Conservation (phyloP, 2,329 filamentous ascomycete species). For the Colletotrichum liaoningense region DNA sequence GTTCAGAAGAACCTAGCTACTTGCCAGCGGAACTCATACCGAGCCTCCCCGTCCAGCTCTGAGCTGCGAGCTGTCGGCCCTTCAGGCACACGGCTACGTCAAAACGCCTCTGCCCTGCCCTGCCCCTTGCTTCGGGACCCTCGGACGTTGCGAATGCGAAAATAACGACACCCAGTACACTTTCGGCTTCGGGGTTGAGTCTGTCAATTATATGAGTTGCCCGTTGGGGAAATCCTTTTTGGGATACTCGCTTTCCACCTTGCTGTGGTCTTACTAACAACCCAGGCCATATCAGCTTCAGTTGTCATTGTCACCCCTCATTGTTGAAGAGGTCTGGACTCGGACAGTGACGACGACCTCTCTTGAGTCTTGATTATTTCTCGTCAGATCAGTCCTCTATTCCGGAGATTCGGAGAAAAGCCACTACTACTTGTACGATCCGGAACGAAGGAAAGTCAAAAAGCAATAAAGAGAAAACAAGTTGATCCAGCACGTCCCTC, state of each 20-base stretch:
- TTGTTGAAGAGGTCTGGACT: not conserved
- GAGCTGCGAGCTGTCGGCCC: not conserved
- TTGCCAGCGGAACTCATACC: too few species aligned
- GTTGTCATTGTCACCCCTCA: not conserved
- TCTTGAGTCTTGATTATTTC: not conserved
- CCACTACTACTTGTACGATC: not conserved
- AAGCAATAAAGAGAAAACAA: not conserved
- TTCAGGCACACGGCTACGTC: not conserved
- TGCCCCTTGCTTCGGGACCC: not conserved
- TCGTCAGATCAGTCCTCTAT: not conserved
- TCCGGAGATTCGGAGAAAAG: not conserved
- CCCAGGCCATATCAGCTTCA: not conserved
- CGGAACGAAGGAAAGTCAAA: not conserved
- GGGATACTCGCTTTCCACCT: not conserved
- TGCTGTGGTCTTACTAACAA: not conserved
- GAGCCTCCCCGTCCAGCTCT: too few species aligned
- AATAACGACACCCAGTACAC: not conserved
- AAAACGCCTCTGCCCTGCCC: not conserved
- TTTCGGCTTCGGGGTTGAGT: not conserved
- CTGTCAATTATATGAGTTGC: not conserved
- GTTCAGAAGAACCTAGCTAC: not conserved
- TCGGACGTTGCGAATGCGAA: not conserved
- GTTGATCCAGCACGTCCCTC: too few species aligned
- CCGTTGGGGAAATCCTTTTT: slow-evolving; percentile 9
- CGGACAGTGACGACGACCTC: not conserved